Base-by-base conservation (phyloP, 345 rosid species). In the Sonneratia alba region DNA sequence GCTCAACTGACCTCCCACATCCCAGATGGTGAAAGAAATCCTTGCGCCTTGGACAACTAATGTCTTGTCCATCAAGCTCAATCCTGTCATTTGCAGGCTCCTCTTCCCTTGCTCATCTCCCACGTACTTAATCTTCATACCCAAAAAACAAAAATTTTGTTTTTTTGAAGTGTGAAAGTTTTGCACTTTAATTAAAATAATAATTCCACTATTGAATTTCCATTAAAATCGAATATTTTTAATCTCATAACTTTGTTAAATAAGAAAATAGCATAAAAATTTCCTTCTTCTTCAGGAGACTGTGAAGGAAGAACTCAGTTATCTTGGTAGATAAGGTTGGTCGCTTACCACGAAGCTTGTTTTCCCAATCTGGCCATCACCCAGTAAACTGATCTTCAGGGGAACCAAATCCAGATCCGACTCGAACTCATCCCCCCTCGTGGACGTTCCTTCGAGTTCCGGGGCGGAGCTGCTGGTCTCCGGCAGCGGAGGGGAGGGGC, bases 21-120 rank as follows among this genome's bases (percentile, higher is more conserved):
- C 99, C 99, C 99, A 95, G 69, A 95, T 83, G 80, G 89, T 90
- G 57, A 90, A 92, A 65, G 96, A 85, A 83, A 95, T 95, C 48
- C 89, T 85, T 48, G 89, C 97, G 36, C 85, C 97, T 79, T 87
- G 86, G 82, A 95, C 96, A 63, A 84, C 69, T 72, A 87, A 78
- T 68, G 97, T 92, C 80, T 95, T 95, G 73, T 89, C 93, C 83
- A 89, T 89, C 72, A 95, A 78, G 85, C 87, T 95, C 75, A 95
- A 79, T 55, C 97, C 99, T n/a, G 79, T 32, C 99, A 95, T 89
- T 80, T 88, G 81, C 80, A 92, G 73, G 75, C 90, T 70, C 36
- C 79, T 81, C 71, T 78, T 74, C 63, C 89, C 84, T 36, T 86
- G 87, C 77, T 95, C 97, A 75, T 89, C 89, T 70, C 97, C 99